These are phyloP conservation scores for Synchytrium microbalum DNA, from an alignment of 371 early-diverging fungal genomes.

Conservation along the genomic window DNA sequence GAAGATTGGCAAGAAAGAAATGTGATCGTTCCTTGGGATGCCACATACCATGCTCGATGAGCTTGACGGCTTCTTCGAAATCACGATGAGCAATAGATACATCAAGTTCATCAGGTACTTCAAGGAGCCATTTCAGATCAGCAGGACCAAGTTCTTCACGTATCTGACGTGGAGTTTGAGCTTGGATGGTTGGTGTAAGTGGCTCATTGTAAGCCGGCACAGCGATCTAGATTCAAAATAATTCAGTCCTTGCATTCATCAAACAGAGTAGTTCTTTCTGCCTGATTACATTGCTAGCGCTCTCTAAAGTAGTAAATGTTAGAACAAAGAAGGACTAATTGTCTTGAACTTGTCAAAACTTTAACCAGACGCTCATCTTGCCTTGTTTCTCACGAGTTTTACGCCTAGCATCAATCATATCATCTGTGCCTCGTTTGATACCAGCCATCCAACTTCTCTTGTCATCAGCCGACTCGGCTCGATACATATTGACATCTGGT, in stretches of 20 bases:
- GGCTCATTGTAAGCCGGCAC: neutral
- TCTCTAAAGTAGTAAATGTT: too few species aligned
- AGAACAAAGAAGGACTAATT: too few species aligned
- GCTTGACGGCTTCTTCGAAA: constrained; percentile 67
- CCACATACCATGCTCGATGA: constrained; percentile 57
- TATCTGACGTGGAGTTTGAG: neutral
- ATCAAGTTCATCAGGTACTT: constrained; percentile 76
- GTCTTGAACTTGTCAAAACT: too few species aligned
- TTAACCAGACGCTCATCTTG: too few species aligned
- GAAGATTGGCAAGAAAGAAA: too few species aligned
- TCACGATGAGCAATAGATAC: constrained; percentile 81
- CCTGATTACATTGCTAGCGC: constrained; percentile 1
- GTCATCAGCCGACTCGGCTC: constrained; percentile 61
- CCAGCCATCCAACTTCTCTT: constrained; percentile 62
- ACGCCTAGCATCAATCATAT: constrained; percentile 44
- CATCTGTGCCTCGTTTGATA: constrained; percentile 58
- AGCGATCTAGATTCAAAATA: too few species aligned
- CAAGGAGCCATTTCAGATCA: constrained; percentile 49
- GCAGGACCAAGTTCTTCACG: constrained; percentile 13
- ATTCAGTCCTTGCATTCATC: too few species aligned
- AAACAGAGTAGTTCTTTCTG: too few species aligned
- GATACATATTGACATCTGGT: constrained; percentile 65
- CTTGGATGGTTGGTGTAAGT: neutral
- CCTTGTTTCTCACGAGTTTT: constrained; percentile 31
- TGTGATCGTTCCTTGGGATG: neutral